Evolutionary conservation across 768 basidiomycete genomes (phyloP), one percentile per base, ranked within the genome.

Genomic region (Holtermanniella nyarrowii): DNA sequence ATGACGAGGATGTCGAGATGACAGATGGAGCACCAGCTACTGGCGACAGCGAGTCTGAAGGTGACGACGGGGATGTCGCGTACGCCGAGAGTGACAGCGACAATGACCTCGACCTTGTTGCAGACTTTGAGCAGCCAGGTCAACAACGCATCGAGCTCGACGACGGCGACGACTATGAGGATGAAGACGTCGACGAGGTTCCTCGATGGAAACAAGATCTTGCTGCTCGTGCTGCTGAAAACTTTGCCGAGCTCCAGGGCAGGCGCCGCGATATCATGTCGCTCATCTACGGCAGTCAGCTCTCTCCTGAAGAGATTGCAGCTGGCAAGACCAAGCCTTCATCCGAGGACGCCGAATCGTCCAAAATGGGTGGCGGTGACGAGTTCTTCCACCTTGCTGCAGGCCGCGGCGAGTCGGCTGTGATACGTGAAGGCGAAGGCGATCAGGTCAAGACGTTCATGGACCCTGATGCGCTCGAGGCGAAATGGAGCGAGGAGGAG

Each of bases 401-500:
- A 14, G 10, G 16, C 10, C 7, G 10, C 16, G 31, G 7, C 10
- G 16, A 7, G 3, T 39, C 42, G 4, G 51, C 5, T 3, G 44
- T 27, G 13, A n/a, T n/a, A n/a, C 42, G 21, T 2, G 65, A 48
- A 11, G 59, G 48, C 16, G 64, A 69, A 25, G 62, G 61, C 20
- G 90, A 93, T 68, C 79, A 77, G 66, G 77, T 82, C 5, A 91
- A 90, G 69, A 81, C 79, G 47, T 61, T 60, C 0, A 46, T 81
- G n/a, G 68, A 77, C 41, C 59, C 60, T 1, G 78, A 80, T 22
- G 74, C 74, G 5, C 48, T 68, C 42, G 69, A 86, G 52, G 78
- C 76, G 54, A 79, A 80, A 60, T 96, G 90, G 91, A 82, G 85
- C 52, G 81, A 86, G 55, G 86, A 91, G 56, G 82, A 79, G 21